Base-by-base conservation (phyloP, 495 filamentous ascomycete genomes). In the Penicillium verhagenii region DNA sequence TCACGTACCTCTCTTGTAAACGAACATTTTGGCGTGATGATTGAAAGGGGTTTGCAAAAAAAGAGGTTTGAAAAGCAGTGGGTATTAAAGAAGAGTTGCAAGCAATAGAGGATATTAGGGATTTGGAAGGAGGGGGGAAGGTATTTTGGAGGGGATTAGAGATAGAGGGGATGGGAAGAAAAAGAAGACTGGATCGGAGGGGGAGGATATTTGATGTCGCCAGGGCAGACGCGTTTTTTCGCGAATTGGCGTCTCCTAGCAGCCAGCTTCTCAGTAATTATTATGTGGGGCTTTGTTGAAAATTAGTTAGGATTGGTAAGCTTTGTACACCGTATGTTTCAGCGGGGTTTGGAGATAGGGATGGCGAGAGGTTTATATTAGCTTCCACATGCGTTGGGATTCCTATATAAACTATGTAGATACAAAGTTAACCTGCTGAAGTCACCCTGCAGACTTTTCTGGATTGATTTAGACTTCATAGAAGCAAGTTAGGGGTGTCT, bases 1-100 rank as follows among this genome's bases (percentile, higher is more conserved):
- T 39, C 52, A 38, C 84, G 65, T 79, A 87, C 84, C 83, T 74
- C 84, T 78, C 75, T 87, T 87, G 72, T 80, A 86, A 63, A 87
- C 84, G 74, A 83, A 87, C 84, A 87, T 87, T 31, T 63, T 80
- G 61, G 47, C 25, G 55, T 19, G 39, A 48, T 56, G 29, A 60
- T 19, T 60, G 53, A 51, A 49, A 31, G 42, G 29, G 42, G 52
- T 47, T 44, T 57, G 39, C 23, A 54, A 48, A 53, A 52, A 42
- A 58, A 56, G 26, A 48, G 51, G 50, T 57, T 33, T 37, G 33
- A 45, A 60, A 43, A 18, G 55, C 29, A 56, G 31, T 44, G 57
- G 56, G 56, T 52, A 45, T 42, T 42, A 42, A 37, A 13, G 45
- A 35, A 31, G 28, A 35, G 26, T 7, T 48, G 45, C 25, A 35